phyloP scores from a whole-genome alignment of 1,284 basidiomycete species.

The Cutaneotrichosporon curvatum region DNA sequence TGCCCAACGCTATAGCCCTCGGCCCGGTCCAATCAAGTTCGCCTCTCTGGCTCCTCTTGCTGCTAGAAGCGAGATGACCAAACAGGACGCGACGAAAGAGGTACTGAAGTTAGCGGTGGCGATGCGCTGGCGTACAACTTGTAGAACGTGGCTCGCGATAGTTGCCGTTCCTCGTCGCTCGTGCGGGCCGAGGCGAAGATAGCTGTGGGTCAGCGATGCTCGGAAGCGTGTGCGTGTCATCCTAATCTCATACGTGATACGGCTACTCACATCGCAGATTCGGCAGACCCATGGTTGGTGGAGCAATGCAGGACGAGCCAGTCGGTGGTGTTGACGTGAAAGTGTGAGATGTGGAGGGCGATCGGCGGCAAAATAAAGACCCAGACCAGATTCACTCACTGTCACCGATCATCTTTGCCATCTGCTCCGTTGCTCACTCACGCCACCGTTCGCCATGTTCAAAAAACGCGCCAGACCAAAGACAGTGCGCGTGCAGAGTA shows the following conservation, averaged over 20 bases:
- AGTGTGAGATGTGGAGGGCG: neutral
- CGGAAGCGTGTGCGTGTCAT: no score
- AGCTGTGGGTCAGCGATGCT: conserved; percentile 21
- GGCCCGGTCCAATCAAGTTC: no score
- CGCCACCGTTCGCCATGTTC: conserved; percentile 47
- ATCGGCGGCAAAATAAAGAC: conserved; percentile 4
- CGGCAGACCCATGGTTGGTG: conserved; percentile 38
- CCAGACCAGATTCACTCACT: neutral
- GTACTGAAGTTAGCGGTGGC: conserved; percentile 25
- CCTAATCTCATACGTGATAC: neutral
- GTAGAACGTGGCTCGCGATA: conserved; percentile 45
- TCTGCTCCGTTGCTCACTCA: neutral
- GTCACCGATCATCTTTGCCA: neutral
- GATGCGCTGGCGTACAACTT: conserved; percentile 35
- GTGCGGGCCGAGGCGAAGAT: conserved; percentile 47
- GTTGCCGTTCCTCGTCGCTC: conserved; percentile 43
- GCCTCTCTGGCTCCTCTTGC: conserved; percentile 32
- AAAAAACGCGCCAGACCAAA: conserved; percentile 47
- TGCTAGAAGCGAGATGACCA: conserved; percentile 44
- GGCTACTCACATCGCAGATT: conserved; percentile 38
- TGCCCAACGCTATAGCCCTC: no score
- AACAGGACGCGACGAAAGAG: conserved; percentile 43
- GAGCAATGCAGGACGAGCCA: no score
- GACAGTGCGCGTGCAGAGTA: conserved; percentile 26
- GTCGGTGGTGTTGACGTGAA: neutral